Conservation (phyloP, 176 grass and related monocot species). For the Musa troglodytarum region DNA sequence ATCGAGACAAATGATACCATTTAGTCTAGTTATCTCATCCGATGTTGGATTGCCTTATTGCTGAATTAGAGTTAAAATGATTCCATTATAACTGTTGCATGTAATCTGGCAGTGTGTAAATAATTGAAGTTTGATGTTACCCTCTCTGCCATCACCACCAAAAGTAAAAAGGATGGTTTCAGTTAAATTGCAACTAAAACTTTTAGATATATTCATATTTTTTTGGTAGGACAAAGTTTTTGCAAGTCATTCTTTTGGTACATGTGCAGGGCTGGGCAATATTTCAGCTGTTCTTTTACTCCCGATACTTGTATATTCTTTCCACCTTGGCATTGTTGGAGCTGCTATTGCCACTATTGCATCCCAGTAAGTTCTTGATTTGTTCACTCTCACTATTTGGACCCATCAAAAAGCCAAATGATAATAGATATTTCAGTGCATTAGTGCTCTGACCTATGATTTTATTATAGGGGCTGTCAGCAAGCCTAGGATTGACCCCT, state of each 20-base stretch:
- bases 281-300: constrained; percentile 44
- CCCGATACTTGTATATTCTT: constrained; percentile 30
- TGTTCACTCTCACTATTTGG: background rate
- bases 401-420: background rate
- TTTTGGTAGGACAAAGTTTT: background rate
- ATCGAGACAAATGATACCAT: no score
- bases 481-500: no score
- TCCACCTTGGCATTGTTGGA: constrained; percentile 45
- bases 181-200: background rate
- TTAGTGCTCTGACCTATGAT: background rate
- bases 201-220: background rate
- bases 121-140: no score
- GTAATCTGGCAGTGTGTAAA: no score
- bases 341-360: constrained; percentile 54
- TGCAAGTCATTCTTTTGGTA: constrained; percentile 4
- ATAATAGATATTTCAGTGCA: background rate
- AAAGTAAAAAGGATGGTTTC: no score
- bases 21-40: no score
- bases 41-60: no score
- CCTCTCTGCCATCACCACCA: no score
- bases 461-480: no score
- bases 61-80: no score
- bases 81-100: no score
- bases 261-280: constrained; percentile 43
- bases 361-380: constrained; percentile 44